Evolutionary conservation across 495 filamentous ascomycete species (phyloP), one percentile per base, ranked within the genome.

Genomic region (Cercophora sp.): DNA sequence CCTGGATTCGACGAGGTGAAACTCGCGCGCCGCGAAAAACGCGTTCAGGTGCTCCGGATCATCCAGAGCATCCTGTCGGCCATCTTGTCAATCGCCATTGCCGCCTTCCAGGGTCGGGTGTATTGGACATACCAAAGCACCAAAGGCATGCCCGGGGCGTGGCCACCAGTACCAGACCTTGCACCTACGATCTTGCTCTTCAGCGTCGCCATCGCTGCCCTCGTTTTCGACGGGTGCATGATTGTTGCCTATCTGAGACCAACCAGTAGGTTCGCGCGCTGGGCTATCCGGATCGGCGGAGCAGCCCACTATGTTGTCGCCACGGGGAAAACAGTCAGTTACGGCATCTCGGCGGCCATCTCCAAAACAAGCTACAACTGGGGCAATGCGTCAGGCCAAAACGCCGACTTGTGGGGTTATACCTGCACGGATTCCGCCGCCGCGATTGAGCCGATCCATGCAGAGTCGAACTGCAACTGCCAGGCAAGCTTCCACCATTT

Each of bases 151-250:
- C n/a, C 15, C 3, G 54, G 54, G 6, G 54, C 54, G 3, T 57
- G 54, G 54, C 54, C 54, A 20, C 15, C 11, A 1, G 20, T 41
- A 8, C 54, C 54, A 24, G 19, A 52, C 35, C 10, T 57, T 2
- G 41, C 40, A 11, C 54, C 54, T 6, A 57, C 54, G 4, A 25
- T 57, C 16, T 40, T 57, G 34, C 43, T 57, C 18, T 43, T 57
- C 42, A 48, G 27, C 48, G 48, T 57, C 16, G 48, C 54, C 34
- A 5, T 48, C 25, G 40, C 34, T 25, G 54, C 54, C 32, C 25
- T 52, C 22, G 25, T 52, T 24, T 57, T 57, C 34, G 54, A 57
- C 48, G 10, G 26, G 22, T 46, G 48, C 48, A 46, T 57, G 42
- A 2, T 57, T 5, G 3, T 57, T 19, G 54, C 41, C 10, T 52